Evolutionary conservation across 169 alveolate genomes (phyloP).

Genomic region (Babesia divergens): DNA sequence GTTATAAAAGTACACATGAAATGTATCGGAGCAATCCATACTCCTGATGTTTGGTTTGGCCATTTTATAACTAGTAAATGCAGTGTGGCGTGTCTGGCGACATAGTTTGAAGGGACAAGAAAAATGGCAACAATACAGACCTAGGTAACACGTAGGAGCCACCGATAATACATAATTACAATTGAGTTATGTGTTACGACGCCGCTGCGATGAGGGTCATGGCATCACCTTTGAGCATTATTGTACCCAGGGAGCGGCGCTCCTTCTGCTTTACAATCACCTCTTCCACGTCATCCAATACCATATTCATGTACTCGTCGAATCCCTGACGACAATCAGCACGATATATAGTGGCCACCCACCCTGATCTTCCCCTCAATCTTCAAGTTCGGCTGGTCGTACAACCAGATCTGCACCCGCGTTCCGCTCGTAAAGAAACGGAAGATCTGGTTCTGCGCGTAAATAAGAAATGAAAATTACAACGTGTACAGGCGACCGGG

Average conservation of each 20-base stretch:
- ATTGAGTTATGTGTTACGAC: conserved; percentile 9
- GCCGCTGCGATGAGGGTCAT: conserved; percentile 89
- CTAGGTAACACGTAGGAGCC: too few species aligned
- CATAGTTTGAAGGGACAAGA: not conserved
- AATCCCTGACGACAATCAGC: conserved; percentile 80
- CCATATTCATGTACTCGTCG: conserved; percentile 95
- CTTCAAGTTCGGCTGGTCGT: conserved; percentile 85
- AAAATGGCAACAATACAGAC: conserved; percentile 1
- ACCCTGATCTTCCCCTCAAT: conserved; percentile 90
- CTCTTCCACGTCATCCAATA: conserved; percentile 91
- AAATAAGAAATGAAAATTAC: not conserved
- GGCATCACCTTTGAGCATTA: conserved; percentile 92
- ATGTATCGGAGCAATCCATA: too few species aligned
- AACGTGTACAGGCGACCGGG: not conserved
- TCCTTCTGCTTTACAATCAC: conserved; percentile 83
- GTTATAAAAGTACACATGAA: too few species aligned
- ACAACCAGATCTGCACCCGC: conserved; percentile 92
- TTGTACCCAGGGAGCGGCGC: conserved; percentile 85
- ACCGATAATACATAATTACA: not conserved
- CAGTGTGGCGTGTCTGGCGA: too few species aligned
- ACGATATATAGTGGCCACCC: conserved; percentile 2
- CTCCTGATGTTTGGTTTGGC: too few species aligned
- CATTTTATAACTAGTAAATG: not conserved
- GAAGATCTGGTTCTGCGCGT: conserved; percentile 86
- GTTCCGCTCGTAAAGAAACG: conserved; percentile 88